Evolutionary conservation across 2,329 filamentous ascomycete genomes (phyloP).

Genomic region (Graphiopsis chlorocephala): DNA sequence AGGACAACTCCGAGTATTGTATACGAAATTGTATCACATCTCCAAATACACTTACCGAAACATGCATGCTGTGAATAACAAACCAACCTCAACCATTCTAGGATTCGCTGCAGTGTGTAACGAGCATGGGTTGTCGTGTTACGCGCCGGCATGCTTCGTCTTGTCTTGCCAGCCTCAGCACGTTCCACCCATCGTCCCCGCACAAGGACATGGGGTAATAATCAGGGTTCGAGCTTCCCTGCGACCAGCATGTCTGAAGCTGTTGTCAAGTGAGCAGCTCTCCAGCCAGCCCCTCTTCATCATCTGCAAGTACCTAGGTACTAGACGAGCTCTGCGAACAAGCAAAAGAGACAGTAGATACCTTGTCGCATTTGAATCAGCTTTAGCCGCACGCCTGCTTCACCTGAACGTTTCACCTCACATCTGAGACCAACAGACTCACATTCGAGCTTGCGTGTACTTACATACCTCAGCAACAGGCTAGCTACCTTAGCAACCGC

Average conservation of each 20-base stretch:
- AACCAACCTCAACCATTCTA: not conserved
- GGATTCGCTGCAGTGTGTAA: not conserved
- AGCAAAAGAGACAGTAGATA: not conserved
- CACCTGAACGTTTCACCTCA: not conserved
- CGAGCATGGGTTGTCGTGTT: not conserved
- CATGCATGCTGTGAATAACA: not conserved
- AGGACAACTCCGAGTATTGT: not conserved
- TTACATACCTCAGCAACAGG: conserved; percentile 1
- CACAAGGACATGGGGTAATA: not conserved
- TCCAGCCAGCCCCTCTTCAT: not conserved
- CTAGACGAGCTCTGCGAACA: not conserved
- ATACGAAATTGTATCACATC: not conserved
- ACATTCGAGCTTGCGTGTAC: not conserved
- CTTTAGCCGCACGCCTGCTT: not conserved
- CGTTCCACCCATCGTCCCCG: not conserved
- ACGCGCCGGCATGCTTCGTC: not conserved
- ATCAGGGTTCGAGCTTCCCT: not conserved
- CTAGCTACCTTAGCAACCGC: conserved; percentile 1
- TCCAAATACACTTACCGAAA: not conserved
- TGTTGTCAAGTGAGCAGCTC: not conserved
- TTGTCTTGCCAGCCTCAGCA: not conserved
- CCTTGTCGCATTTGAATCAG: not conserved
- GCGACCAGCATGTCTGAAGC: not conserved
- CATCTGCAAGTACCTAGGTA: not conserved
- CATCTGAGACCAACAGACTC: not conserved